Percentiles rank a stretch among this genome's conserved stretches.
Conservation (phyloP, 2,329 filamentous ascomycete species). For the Diaporthe eres region DNA sequence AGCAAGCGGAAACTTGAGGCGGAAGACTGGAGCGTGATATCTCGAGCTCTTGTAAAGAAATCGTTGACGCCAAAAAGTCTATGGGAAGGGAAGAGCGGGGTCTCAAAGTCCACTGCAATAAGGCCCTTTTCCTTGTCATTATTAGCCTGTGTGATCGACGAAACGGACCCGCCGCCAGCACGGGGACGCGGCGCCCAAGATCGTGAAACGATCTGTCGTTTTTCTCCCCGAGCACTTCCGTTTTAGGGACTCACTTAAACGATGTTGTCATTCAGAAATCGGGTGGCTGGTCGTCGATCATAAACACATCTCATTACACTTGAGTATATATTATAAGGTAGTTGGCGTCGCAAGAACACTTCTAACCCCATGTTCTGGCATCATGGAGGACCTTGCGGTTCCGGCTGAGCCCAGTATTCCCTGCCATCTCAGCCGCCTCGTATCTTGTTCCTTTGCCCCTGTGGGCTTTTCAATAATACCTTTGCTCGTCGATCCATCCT, state of each 20-base stretch:
- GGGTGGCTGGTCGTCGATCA: neutral
- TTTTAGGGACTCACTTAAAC: neutral
- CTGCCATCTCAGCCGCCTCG: neutral
- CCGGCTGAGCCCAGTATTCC: neutral
- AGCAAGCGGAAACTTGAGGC: no score
- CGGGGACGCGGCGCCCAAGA: slow-evolving; percentile 17
- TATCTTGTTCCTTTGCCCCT: neutral
- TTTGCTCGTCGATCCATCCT: slow-evolving; percentile 24
- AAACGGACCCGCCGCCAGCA: slow-evolving; percentile 16
- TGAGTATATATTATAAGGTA: slow-evolving; percentile 8
- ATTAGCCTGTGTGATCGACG: slow-evolving; percentile 27
- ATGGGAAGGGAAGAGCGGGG: neutral
- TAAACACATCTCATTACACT: slow-evolving; percentile 5
- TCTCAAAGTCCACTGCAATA: neutral
- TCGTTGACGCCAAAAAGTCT: neutral
- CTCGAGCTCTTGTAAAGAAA: neutral
- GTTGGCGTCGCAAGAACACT: neutral
- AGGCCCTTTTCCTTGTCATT: slow-evolving; percentile 7
- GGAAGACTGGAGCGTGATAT: neutral
- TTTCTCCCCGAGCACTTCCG: neutral
- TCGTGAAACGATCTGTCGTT: slow-evolving; percentile 30
- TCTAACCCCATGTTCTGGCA: slow-evolving; percentile 6
- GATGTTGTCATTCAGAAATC: neutral
- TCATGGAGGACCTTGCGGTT: slow-evolving; percentile 7
- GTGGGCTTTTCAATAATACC: slow-evolving; percentile 20